phyloP scores from a whole-genome alignment of 2,329 filamentous ascomycete species.

The Aphanocladium album region DNA sequence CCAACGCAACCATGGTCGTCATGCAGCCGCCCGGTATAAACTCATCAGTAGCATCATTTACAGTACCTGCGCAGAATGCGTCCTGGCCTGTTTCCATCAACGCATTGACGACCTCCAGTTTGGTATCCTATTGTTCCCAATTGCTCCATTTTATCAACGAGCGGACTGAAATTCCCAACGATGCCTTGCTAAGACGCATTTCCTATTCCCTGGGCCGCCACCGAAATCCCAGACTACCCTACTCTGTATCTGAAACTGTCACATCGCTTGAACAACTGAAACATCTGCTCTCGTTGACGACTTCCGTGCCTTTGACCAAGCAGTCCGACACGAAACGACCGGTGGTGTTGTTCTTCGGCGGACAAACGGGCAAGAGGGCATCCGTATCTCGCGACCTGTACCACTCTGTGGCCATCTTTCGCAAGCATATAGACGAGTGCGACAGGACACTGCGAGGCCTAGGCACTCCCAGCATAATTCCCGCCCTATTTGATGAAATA shows the following conservation, averaged over 20 bases:
- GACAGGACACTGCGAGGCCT: too few species aligned
- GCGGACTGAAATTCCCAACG: background rate
- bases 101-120: too few species aligned
- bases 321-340: background rate
- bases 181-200: background rate
- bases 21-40: slow-evolving; percentile 12
- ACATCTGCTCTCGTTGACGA: too few species aligned
- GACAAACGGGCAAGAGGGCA: background rate
- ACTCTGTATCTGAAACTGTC: background rate
- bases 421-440: too few species aligned
- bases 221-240: background rate
- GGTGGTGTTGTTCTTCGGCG: slow-evolving; percentile 9
- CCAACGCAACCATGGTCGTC: slow-evolving; percentile 22
- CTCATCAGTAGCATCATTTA: too few species aligned
- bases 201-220: background rate
- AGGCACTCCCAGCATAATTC: background rate
- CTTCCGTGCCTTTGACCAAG: background rate
- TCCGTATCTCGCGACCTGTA: background rate
- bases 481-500: background rate
- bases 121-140: background rate
- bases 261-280: too few species aligned
- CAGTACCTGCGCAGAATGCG: too few species aligned
- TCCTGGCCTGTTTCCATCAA: too few species aligned
- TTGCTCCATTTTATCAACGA: background rate
- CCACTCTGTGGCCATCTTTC: background rate